Conservation (phyloP, 495 filamentous ascomycete species). For the Aspergillus ellipticus region DNA sequence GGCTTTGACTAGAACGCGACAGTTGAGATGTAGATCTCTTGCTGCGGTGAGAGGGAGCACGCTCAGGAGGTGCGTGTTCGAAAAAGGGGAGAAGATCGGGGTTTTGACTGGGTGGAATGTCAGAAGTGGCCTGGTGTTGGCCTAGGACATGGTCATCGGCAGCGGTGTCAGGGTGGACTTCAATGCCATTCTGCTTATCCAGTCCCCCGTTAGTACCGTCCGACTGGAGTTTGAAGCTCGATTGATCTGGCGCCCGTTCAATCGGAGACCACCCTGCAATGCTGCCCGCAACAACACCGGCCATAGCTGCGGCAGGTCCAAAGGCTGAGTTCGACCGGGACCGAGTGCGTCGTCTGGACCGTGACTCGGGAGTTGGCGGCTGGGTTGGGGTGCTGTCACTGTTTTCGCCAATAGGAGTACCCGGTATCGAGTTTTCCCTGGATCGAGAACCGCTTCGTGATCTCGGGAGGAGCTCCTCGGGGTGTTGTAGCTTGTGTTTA, state of each 20-base stretch:
- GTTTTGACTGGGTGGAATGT: conserved; percentile 57
- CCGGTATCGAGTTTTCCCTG: conserved; percentile 65
- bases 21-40: conserved; percentile 36
- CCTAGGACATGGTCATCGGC: conserved; percentile 52
- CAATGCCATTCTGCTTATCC: conserved; percentile 49
- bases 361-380: conserved; percentile 67
- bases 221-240: conserved; percentile 48
- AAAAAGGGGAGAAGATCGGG: conserved; percentile 52
- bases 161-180: conserved; percentile 56
- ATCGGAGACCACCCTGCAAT: conserved; percentile 89
- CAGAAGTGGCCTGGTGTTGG: conserved; percentile 37
- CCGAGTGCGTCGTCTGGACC: conserved; percentile 64
- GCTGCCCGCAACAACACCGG: conserved; percentile 82
- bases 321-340: conserved; percentile 86
- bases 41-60: conserved; percentile 37
- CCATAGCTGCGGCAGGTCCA: conserved; percentile 76
- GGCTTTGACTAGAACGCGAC: conserved; percentile 38
- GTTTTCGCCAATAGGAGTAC: conserved; percentile 58
- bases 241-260: conserved; percentile 52
- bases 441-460: conserved; percentile 74
- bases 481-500: conserved; percentile 78
- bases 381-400: conserved; percentile 48
- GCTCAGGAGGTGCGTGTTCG: conserved; percentile 38
- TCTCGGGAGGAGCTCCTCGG: conserved; percentile 67
- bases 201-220: conserved; percentile 41